These are phyloP conservation scores for Fusarium sp. DNA, from an alignment of 2,329 filamentous ascomycete species.

Conservation along the genomic window DNA sequence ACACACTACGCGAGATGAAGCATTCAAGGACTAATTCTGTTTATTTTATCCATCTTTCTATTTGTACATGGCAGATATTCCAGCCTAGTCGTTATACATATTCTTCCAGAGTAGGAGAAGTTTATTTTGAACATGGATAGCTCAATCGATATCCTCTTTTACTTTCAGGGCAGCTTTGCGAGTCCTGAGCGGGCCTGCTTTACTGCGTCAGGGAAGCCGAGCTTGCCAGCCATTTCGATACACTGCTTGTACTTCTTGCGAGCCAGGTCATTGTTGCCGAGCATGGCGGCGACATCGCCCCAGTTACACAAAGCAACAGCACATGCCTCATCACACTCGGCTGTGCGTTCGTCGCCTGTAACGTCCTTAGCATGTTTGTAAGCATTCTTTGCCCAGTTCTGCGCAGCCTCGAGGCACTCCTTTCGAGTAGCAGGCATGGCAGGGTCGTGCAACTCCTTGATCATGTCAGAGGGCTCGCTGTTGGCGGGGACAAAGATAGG, in stretches of 20 bases:
- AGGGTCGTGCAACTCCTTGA: constrained; percentile 46
- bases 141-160: neutral
- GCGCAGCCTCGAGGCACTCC: constrained; percentile 75
- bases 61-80: constrained; percentile 23
- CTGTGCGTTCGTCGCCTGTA: constrained; percentile 71
- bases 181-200: constrained; percentile 65
- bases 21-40: neutral
- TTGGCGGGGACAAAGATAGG: constrained; percentile 54
- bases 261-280: constrained; percentile 73
- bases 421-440: constrained; percentile 62
- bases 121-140: neutral
- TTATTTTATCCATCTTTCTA: constrained; percentile 6
- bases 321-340: constrained; percentile 87
- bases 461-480: constrained; percentile 44
- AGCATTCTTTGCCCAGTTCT: constrained; percentile 83
- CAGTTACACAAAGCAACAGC: constrained; percentile 88
- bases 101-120: neutral
- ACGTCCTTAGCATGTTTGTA: constrained; percentile 74
- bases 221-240: constrained; percentile 66
- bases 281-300: constrained; percentile 83
- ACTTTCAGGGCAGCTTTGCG: constrained; percentile 46
- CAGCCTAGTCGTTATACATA: constrained; percentile 9
- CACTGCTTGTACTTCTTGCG: constrained; percentile 76
- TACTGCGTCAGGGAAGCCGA: constrained; percentile 65
- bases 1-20: neutral